A percentile compares a stretch with the other conserved stretches of the same genome.
phyloP scores from a whole-genome alignment of 768 basidiomycete genomes.

The Multifurca ochricompacta region DNA sequence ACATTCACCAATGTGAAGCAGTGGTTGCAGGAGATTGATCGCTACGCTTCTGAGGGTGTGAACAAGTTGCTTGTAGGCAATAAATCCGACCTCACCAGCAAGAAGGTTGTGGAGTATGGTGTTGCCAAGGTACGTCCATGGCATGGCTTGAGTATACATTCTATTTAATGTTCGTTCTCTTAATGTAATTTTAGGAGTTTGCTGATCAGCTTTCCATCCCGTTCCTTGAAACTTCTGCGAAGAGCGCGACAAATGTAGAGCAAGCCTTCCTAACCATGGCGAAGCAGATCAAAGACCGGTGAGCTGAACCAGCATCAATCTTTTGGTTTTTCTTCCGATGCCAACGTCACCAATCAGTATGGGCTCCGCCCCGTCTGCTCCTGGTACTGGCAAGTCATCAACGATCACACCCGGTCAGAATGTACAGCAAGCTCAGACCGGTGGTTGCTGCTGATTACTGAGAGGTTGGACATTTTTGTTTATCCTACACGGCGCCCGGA shows the following conservation, averaged over 20 bases:
- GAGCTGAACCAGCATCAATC: slow-evolving; percentile 19
- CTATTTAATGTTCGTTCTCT: slow-evolving; percentile 1
- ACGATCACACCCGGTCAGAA: slow-evolving; percentile 80
- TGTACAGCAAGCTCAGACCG: slow-evolving; percentile 64
- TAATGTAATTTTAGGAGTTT: slow-evolving; percentile 55
- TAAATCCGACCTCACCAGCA: slow-evolving; percentile 96
- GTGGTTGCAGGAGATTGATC: slow-evolving; percentile 88
- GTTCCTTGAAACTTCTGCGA: slow-evolving; percentile 98
- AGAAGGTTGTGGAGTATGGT: slow-evolving; percentile 89
- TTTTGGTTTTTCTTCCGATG: neutral
- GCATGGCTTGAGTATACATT: neutral
- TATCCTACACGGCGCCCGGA: slow-evolving; percentile 18
- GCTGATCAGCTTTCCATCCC: slow-evolving; percentile 90
- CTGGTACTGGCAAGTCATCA: slow-evolving; percentile 71
- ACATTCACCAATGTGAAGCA: slow-evolving; percentile 95
- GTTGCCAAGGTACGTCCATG: slow-evolving; percentile 61
- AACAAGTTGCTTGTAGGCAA: slow-evolving; percentile 98
- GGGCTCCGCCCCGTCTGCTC: slow-evolving; percentile 72
- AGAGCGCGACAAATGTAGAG: slow-evolving; percentile 97
- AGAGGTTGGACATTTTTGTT: slow-evolving; percentile 19
- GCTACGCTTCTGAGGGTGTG: slow-evolving; percentile 96
- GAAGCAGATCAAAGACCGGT: slow-evolving; percentile 92
- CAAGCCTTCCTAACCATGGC: slow-evolving; percentile 99
- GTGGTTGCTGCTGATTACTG: slow-evolving; percentile 68
- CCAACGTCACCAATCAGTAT: slow-evolving; percentile 42